Base-by-base conservation (phyloP, 108 stramenopile genomes). In the Skeletonema marinoi region DNA sequence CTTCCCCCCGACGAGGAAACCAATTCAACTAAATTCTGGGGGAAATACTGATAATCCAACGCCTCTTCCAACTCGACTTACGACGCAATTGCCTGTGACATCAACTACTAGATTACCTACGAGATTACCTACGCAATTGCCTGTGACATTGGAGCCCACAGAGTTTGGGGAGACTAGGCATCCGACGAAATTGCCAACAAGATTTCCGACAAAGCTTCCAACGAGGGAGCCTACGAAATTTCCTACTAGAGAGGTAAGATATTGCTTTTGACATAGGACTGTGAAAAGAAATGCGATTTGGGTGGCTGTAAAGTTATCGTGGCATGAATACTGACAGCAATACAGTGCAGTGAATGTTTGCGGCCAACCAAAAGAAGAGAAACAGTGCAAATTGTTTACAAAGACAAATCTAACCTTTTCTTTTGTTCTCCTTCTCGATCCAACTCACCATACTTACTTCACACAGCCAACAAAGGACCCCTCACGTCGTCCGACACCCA, bases 1-100 rank as follows among this genome's bases (percentile, higher is more conserved):
- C 4, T 81, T 81, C 50, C 80, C 80, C 4, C 80, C 80, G 21
- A 75, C 80, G 44, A 31, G 35, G 14, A 21, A 56, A 30, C 35
- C 61, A 3, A 60, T 81, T 56, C 30, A 46, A 32, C 50, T 41
- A 60, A 36, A 63, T 63, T 11, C 32, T 35, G 17, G 29, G 17
- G 56, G 56, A 33, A 63, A 50, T 41, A 59, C 74, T n/a, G 50
- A 42, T 12, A 38, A 59, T 4, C 74, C 68, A 54, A 69, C 68
- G 41, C 10, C 21, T 19, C 25, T 66, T 9, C 63, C 62, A 29
- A 71, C 70, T 31, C 36, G 19, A 39, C n/a, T 14, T 38, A 60
- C 70, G 0, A 65, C 62, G 17, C 21, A 65, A 30, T 17, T 17
- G 12, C 72, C 72, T 21, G 60, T 74, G 2, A 39, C 17, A 32